A percentile compares a stretch with the other conserved stretches of the same genome.
Evolutionary conservation across 2,329 filamentous ascomycete genomes (phyloP).

Genomic region (Sarocladium strictum): DNA sequence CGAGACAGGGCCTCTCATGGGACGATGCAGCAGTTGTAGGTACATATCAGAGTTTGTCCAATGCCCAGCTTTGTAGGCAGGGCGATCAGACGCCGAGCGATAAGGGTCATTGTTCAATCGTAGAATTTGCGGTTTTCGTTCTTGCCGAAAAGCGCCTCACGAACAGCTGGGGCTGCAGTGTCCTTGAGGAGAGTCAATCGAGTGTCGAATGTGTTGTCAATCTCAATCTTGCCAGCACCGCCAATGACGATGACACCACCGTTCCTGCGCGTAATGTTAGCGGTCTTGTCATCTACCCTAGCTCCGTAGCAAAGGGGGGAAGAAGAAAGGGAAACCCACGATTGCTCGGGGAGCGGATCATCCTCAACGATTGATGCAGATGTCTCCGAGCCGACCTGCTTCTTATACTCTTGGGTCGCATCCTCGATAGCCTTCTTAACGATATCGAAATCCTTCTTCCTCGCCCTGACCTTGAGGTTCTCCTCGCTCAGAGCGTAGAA

Average conservation of each 20-base stretch:
- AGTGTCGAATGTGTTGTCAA: conserved; percentile 97
- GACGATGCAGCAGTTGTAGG: conserved; percentile 1
- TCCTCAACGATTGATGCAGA: conserved; percentile 70
- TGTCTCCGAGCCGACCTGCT: conserved; percentile 64
- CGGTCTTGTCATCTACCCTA: not conserved
- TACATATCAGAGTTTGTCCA: conserved; percentile 6
- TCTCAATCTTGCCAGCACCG: conserved; percentile 87
- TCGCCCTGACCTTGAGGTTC: conserved; percentile 66
- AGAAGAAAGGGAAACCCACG: conserved; percentile 51
- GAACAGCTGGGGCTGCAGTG: conserved; percentile 76
- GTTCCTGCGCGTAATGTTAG: conserved; percentile 46
- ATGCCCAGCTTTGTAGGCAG: not conserved
- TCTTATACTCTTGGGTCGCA: conserved; percentile 79
- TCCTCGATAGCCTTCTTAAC: conserved; percentile 73
- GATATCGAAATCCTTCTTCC: conserved; percentile 71
- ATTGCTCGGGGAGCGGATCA: conserved; percentile 72
- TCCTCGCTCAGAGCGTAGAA: conserved; percentile 82
- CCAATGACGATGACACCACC: conserved; percentile 80
- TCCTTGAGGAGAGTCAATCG: conserved; percentile 79
- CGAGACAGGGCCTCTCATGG: not conserved
- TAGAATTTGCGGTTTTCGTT: conserved; percentile 95
- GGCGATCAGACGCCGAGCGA: not conserved
- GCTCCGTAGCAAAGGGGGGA: not conserved
- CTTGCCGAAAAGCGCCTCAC: conserved; percentile 83
- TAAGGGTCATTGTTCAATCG: conserved; percentile 51